Base-by-base conservation (phyloP, 2,329 filamentous ascomycete species). In the Talaromyces verruculosus region DNA sequence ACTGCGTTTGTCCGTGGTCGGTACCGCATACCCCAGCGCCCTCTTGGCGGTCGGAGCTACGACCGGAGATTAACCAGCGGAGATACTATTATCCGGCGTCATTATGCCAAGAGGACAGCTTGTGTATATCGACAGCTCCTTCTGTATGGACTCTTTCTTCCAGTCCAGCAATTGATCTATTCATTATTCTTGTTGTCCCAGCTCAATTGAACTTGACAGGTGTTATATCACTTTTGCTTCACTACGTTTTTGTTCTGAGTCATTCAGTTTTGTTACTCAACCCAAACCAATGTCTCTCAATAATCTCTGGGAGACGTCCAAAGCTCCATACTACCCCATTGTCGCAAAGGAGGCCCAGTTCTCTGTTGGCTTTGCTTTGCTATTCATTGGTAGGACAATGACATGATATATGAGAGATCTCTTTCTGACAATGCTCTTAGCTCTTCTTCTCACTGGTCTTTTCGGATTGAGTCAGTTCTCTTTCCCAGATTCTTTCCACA, bases 271-370 rank as follows among this genome's bases (percentile, higher is more conserved):
- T 37, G 17, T 8, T 19, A 30, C 2, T 15, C 25, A 65, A 15
- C 19, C 57, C 3, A 43, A 57, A 68, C 75, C 75, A 74, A 83
- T 83, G 82, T 92, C 91, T 84, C 84, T 96, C 80, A 88, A 90
- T 81, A 88, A 95, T 80, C 86, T 96, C 83, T 98, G 94, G 94
- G 90, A 96, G 85, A 91, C 92, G 85, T 91, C 93, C 83, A 87
- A 91, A 80, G 87, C 88, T 85, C 92, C 93, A 69, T 98, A 95
- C 83, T 81, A 89, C 72, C 93, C 94, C 68, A 77, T 88, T 66
- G 82, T 98, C 73, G 86, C 86, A 78, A 98, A 98, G 83, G 86
- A 88, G 75, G 88, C 83, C 77, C 95, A 98, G 72, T 95, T 97
- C 83, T 81, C 87, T 71, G 83, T 97, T 70, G 93, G 88, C 75